Conservation (phyloP, 2,329 filamentous ascomycete genomes). For the Fusarium sp. region DNA sequence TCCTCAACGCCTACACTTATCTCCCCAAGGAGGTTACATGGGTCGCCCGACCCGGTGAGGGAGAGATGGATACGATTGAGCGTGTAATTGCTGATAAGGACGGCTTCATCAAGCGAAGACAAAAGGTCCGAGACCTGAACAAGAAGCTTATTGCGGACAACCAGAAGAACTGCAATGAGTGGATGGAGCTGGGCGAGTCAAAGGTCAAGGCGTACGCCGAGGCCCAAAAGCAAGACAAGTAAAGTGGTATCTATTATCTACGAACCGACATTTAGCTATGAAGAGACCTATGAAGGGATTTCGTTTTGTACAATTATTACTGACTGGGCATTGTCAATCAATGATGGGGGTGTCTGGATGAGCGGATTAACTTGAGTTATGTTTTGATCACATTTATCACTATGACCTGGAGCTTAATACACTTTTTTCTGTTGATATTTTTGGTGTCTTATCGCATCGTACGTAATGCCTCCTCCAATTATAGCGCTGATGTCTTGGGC, state of each 20-base stretch:
- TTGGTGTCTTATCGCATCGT: neutral
- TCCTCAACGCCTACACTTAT: conserved; percentile 43
- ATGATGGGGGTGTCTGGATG: conserved; percentile 34
- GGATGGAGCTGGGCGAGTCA: conserved; percentile 32
- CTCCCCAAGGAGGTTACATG: conserved; percentile 41
- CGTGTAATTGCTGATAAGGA: conserved; percentile 38
- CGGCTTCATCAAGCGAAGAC: conserved; percentile 35
- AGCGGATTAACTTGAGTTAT: conserved; percentile 21
- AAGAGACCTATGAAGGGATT: conserved; percentile 19
- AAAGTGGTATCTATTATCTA: neutral
- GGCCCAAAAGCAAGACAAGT: neutral
- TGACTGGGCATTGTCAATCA: conserved; percentile 28
- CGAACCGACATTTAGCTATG: neutral
- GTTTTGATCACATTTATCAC: conserved; percentile 21
- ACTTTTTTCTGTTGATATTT: conserved; percentile 19
- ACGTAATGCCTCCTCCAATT: neutral
- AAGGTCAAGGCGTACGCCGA: conserved; percentile 11
- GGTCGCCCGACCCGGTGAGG: conserved; percentile 38
- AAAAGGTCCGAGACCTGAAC: conserved; percentile 29
- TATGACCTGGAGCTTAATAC: conserved; percentile 35
- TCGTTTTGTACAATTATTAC: conserved; percentile 20
- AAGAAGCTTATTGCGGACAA: conserved; percentile 32
- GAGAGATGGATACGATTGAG: conserved; percentile 44
- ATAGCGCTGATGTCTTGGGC: neutral
- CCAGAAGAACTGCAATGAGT: conserved; percentile 33